These are phyloP conservation scores for Arabidopsis thaliana DNA, from an alignment of 345 rosid species.

Conservation along the genomic window TAIR10.1 NC_003070.9:2280501-2281000, in stretches of 20 bases:
- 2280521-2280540: slow-evolving; percentile 17
- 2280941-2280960: slow-evolving; percentile 9
- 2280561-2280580: slow-evolving; percentile 25
- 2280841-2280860: slow-evolving; percentile 27
- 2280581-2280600: slow-evolving; percentile 28
- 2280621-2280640: slow-evolving; percentile 7
- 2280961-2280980: slow-evolving; percentile 7
- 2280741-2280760: slow-evolving; percentile 7
- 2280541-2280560: slow-evolving; percentile 23
- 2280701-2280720: slow-evolving; percentile 19
- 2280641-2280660: slow-evolving; percentile 37
- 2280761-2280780: slow-evolving; percentile 33
- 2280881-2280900: slow-evolving; percentile 34
- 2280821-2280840: slow-evolving; percentile 19
- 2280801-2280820: slow-evolving; percentile 32
- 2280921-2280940: slow-evolving; percentile 15
- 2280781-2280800: slow-evolving; percentile 15
- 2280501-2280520: not conserved
- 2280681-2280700: slow-evolving; percentile 41
- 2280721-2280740: slow-evolving; percentile 13
- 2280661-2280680: not conserved
- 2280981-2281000: slow-evolving; percentile 9
- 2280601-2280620: slow-evolving; percentile 27
- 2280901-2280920: slow-evolving; percentile 10
- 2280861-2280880: slow-evolving; percentile 30